phyloP scores from a whole-genome alignment of 2,329 filamentous ascomycete genomes.

The Epichloe sp. region DNA sequence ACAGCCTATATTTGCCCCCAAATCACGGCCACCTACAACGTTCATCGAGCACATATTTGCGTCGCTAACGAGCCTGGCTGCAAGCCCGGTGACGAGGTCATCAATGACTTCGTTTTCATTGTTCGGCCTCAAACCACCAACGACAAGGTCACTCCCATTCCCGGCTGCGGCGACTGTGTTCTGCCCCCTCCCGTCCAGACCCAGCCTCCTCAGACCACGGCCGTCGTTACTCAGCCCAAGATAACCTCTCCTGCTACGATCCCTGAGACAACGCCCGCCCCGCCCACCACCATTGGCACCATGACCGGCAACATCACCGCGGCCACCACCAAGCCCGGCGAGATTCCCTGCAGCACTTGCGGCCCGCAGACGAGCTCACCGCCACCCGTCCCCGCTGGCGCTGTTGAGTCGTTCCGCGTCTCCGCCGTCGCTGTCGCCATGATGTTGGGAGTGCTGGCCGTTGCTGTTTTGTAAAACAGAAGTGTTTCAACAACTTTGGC shows the following conservation, averaged over 20 bases:
- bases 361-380: constrained; percentile 5
- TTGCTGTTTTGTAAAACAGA: constrained; percentile 10
- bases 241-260: not conserved
- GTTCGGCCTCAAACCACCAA: constrained; percentile 14
- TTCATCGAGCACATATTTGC: constrained; percentile 18
- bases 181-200: constrained; percentile 10
- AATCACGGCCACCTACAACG: constrained; percentile 15
- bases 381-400: constrained; percentile 9
- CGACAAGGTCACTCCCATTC: constrained; percentile 12
- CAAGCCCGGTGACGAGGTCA: constrained; percentile 13
- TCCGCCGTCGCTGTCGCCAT: constrained; percentile 7
- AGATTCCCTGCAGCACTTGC: constrained; percentile 6
- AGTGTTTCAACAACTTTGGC: not conserved
- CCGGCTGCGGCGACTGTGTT: constrained; percentile 8
- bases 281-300: not conserved
- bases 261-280: not conserved
- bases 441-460: constrained; percentile 9
- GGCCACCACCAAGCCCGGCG: constrained; percentile 2
- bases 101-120: constrained; percentile 12
- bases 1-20: constrained; percentile 13
- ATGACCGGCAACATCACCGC: not conserved
- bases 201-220: not conserved
- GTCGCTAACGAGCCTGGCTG: constrained; percentile 14
- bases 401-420: constrained; percentile 7
- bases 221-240: not conserved